Evolutionary conservation across 768 basidiomycete genomes (phyloP).

Genomic region (Leccinum pellstonianum): DNA sequence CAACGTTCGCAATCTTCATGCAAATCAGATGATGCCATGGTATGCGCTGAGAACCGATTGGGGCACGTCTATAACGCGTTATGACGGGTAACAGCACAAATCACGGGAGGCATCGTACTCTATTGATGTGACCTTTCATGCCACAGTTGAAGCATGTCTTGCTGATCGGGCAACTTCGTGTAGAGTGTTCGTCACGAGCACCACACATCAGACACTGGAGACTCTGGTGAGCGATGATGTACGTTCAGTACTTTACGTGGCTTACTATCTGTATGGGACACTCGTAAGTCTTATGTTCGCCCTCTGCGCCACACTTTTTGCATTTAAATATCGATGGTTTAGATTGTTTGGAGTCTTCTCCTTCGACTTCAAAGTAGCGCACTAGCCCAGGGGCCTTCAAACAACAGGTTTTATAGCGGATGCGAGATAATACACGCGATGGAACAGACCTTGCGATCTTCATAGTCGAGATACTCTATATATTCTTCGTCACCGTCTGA

Average conservation of each 20-base stretch:
- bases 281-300: conserved; percentile 62
- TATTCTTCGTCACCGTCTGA: conserved; percentile 62
- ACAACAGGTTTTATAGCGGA: neutral
- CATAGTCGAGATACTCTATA: conserved; percentile 79
- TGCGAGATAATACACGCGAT: neutral
- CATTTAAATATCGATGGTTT: conserved; percentile 57
- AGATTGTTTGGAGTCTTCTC: conserved; percentile 37
- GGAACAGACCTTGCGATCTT: conserved; percentile 53
- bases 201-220: conserved; percentile 78
- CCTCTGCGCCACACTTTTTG: conserved; percentile 76
- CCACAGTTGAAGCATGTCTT: conserved; percentile 80
- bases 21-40: conserved; percentile 15
- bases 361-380: conserved; percentile 63
- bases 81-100: neutral
- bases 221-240: conserved; percentile 4
- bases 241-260: conserved; percentile 4
- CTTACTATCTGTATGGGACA: conserved; percentile 74
- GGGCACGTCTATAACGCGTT: conserved; percentile 58
- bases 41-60: conserved; percentile 44
- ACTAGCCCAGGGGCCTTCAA: conserved; percentile 46
- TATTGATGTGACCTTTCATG: conserved; percentile 80
- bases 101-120: conserved; percentile 35
- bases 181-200: conserved; percentile 74
- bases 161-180: conserved; percentile 75
- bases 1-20: conserved; percentile 67